Percentiles rank a stretch among this genome's conserved stretches.
phyloP scores from a whole-genome alignment of 2,329 filamentous ascomycete species.

The Paraconiothyrium sp. region DNA sequence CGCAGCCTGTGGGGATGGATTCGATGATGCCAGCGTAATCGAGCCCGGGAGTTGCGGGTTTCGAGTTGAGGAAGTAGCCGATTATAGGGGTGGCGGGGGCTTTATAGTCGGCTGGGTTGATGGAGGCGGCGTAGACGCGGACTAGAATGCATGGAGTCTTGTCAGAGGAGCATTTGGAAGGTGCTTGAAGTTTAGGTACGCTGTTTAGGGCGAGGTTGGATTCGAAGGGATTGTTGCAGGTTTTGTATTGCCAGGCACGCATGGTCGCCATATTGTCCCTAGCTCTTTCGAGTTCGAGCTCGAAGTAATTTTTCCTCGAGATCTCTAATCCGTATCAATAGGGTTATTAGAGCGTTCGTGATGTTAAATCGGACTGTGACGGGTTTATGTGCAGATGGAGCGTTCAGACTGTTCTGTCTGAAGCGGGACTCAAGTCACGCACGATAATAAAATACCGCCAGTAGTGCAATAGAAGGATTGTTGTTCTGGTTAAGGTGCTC shows the following conservation, averaged over 20 bases:
- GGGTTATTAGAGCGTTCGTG: neutral
- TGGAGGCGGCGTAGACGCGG: conserved; percentile 29
- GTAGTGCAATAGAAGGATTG: neutral
- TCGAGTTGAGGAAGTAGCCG: conserved; percentile 29
- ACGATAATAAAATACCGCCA: no score
- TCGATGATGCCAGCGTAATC: conserved; percentile 31
- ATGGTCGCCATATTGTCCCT: conserved; percentile 24
- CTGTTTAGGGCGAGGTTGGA: conserved; percentile 24
- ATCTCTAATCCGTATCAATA: neutral
- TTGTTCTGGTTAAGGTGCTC: neutral
- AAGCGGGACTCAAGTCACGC: no score
- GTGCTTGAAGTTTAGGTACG: conserved; percentile 14
- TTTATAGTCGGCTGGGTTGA: conserved; percentile 40
- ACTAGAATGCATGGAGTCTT: conserved; percentile 14
- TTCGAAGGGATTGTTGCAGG: conserved; percentile 26
- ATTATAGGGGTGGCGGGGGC: conserved; percentile 29
- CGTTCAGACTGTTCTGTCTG: no score
- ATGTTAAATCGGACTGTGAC: no score
- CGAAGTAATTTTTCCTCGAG: neutral
- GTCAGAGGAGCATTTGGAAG: neutral
- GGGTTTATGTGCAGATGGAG: no score
- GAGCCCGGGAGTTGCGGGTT: conserved; percentile 34
- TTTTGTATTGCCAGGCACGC: conserved; percentile 36
- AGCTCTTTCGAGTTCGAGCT: neutral
- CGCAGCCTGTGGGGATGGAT: conserved; percentile 15